Evolutionary conservation across 1,284 basidiomycete genomes (phyloP).

Genomic region (Rhodofomes roseus): DNA sequence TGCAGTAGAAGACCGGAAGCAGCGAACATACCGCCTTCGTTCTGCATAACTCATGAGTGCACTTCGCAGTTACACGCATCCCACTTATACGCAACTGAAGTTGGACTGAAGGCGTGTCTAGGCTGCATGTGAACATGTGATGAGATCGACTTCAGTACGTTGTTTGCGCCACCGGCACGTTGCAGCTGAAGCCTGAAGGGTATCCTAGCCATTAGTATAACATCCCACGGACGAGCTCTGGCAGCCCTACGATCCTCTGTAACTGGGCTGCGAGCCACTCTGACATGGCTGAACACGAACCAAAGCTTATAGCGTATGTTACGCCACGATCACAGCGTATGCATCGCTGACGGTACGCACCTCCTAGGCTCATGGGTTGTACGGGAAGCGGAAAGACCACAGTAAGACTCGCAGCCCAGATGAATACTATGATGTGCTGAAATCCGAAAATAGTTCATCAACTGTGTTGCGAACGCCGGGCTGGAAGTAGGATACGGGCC

Average conservation of each 20-base stretch:
- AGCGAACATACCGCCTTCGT: too few relatives aligned
- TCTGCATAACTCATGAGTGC: too few relatives aligned
- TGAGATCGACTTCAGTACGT: background rate
- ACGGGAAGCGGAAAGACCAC: background rate
- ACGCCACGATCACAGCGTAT: background rate
- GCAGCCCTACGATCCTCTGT: background rate
- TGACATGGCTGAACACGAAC: background rate
- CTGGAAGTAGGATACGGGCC: slow-evolving; percentile 13
- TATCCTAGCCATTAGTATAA: background rate
- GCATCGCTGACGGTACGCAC: background rate
- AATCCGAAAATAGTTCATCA: background rate
- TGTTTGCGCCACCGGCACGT: background rate
- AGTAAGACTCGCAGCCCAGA: background rate
- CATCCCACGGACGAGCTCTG: background rate
- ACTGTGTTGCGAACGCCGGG: background rate
- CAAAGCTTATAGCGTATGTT: background rate
- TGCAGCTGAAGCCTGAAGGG: too few relatives aligned
- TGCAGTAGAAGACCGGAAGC: too few relatives aligned
- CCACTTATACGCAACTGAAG: too few relatives aligned
- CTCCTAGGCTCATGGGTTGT: background rate
- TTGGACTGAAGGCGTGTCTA: too few relatives aligned
- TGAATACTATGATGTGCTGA: background rate
- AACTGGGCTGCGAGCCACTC: background rate
- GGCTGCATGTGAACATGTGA: too few relatives aligned
- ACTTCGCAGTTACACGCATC: too few relatives aligned